Percentiles rank a stretch among this genome's conserved stretches.
Evolutionary conservation across 2,329 filamentous ascomycete species (phyloP).

Genomic region (Colletotrichum spaethianum): DNA sequence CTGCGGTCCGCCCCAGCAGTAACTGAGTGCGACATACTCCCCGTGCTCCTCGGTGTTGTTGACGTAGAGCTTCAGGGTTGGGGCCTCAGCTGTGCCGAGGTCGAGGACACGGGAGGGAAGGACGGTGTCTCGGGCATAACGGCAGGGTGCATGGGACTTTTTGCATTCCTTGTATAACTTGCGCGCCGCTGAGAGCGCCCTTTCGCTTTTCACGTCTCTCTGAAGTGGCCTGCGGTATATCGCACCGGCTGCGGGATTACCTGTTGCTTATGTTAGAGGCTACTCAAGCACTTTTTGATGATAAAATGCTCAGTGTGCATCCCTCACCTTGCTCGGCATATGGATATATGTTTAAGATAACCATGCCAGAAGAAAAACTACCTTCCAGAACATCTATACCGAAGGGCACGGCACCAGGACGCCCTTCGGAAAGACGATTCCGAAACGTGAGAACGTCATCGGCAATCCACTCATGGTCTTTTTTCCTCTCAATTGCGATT

Average conservation of each 20-base stretch:
- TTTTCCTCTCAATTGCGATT: neutral
- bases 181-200: neutral
- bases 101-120: constrained; percentile 33
- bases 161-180: neutral
- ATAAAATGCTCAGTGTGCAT: too few species aligned
- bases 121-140: constrained; percentile 9
- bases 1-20: constrained; percentile 42
- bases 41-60: constrained; percentile 13
- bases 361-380: neutral
- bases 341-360: neutral
- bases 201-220: constrained; percentile 21
- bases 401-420: neutral
- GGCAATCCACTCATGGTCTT: neutral
- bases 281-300: neutral
- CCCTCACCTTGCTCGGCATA: constrained; percentile 19
- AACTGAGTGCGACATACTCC: constrained; percentile 43
- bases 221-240: constrained; percentile 17
- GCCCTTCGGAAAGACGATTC: constrained; percentile 2
- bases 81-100: neutral
- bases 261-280: neutral
- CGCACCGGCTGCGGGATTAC: neutral
- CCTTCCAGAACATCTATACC: constrained; percentile 19
- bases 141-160: constrained; percentile 4
- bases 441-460: constrained; percentile 3
- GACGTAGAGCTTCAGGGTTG: constrained; percentile 10